Conservation (phyloP, 2,329 filamentous ascomycete genomes). For the Exutisphaerella laricina region DNA sequence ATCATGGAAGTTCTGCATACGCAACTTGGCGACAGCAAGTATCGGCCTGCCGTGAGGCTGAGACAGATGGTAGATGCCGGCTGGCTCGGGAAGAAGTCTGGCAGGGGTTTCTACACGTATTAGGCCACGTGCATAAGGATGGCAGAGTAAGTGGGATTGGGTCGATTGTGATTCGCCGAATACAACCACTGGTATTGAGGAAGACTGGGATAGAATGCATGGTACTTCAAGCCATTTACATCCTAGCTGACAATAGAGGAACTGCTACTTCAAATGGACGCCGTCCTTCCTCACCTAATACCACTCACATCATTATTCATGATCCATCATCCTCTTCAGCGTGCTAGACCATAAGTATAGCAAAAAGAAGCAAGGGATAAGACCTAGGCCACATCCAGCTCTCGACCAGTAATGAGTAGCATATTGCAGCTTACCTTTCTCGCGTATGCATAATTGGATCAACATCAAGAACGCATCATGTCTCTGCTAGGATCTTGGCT, state of each 20-base stretch:
- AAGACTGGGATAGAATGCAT: neutral
- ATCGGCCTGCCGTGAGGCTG: constrained; percentile 79
- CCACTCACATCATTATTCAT: neutral
- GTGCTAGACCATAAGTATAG: too few relatives aligned
- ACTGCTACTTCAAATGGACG: too few relatives aligned
- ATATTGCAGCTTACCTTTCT: too few relatives aligned
- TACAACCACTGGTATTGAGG: neutral
- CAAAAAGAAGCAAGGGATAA: too few relatives aligned
- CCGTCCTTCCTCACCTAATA: too few relatives aligned
- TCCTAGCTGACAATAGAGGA: neutral
- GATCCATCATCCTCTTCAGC: too few relatives aligned
- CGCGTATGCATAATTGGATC: too few relatives aligned
- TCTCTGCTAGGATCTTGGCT: neutral
- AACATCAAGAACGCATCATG: constrained; percentile 1
- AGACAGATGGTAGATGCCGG: constrained; percentile 97
- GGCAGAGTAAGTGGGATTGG: constrained; percentile 6
- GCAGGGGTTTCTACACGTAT: constrained; percentile 94
- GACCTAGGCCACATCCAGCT: too few relatives aligned
- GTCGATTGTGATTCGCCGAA: constrained; percentile 2
- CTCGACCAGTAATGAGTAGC: too few relatives aligned
- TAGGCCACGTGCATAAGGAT: constrained; percentile 31
- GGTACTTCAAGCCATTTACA: neutral
- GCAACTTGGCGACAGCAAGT: constrained; percentile 94
- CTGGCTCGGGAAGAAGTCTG: constrained; percentile 95
- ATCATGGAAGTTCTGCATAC: constrained; percentile 94